Percentiles rank a stretch among this genome's conserved stretches.
Evolutionary conservation across 75 land plant genomes (phyloP).

Genomic region (Sequoiadendron giganteum): DNA sequence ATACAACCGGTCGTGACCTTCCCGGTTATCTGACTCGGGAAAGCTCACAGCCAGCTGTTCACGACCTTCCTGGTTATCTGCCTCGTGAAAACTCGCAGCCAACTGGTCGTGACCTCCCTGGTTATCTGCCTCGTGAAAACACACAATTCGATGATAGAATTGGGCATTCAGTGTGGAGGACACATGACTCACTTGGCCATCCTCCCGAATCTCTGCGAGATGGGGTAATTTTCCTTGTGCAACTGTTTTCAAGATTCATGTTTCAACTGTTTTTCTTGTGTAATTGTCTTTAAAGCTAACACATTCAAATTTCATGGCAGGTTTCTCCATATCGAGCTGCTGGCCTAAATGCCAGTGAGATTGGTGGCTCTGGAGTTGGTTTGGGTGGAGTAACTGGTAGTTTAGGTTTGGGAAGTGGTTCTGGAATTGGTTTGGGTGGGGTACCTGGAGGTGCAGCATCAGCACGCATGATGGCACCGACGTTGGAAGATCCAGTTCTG

Average conservation of each 20-base stretch:
- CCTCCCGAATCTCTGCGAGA: slow-evolving; percentile 22
- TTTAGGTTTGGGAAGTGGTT: background rate
- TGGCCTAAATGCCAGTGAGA: slow-evolving; percentile 23
- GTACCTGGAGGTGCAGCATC: background rate
- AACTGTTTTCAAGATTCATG: background rate
- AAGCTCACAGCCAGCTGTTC: slow-evolving; percentile 11
- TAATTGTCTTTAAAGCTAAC: background rate
- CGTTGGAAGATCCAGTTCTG: slow-evolving; percentile 28
- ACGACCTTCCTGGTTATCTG: background rate
- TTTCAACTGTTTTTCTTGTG: background rate
- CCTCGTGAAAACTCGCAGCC: slow-evolving; percentile 19
- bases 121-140: slow-evolving; percentile 24
- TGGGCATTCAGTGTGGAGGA: background rate
- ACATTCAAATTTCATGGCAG: slow-evolving; percentile 12
- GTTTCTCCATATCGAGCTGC: slow-evolving; percentile 21
- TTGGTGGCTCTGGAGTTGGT: slow-evolving; percentile 15
- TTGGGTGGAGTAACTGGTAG: slow-evolving; percentile 16
- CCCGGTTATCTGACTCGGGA: slow-evolving; percentile 12
- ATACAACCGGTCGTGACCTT: background rate
- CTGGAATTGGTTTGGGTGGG: slow-evolving; percentile 8
- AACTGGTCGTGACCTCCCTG: slow-evolving; percentile 21
- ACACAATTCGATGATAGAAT: slow-evolving; percentile 11
- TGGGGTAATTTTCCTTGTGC: slow-evolving; percentile 17
- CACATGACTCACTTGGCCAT: slow-evolving; percentile 20
- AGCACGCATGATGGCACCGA: background rate